A percentile compares a stretch with the other conserved stretches of the same genome.
Conservation (phyloP, 2,329 filamentous ascomycete genomes). For the Aspergillus glaucus region DNA sequence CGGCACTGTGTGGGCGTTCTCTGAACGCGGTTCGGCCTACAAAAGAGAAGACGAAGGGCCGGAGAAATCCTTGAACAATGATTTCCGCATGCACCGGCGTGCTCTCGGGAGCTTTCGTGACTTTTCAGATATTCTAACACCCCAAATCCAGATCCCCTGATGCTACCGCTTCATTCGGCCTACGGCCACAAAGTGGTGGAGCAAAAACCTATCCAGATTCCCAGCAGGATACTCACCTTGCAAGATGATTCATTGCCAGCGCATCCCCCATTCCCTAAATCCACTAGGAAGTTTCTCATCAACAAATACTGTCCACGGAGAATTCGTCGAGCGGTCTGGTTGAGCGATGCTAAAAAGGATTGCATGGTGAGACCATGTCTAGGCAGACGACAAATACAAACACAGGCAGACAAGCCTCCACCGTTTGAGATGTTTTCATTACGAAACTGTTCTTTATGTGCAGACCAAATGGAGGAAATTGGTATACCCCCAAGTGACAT, state of each 20-base stretch:
- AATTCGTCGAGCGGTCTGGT: too few species aligned
- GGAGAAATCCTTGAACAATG: constrained; percentile 21
- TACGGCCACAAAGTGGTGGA: constrained; percentile 22
- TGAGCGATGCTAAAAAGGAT: constrained; percentile 34
- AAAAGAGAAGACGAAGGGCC: constrained; percentile 31
- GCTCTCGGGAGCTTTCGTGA: too few species aligned
- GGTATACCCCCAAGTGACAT: constrained; percentile 4
- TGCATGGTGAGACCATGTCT: constrained; percentile 49
- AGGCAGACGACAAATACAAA: constrained; percentile 29
- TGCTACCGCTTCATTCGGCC: constrained; percentile 20
- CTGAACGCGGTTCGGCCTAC: constrained; percentile 14
- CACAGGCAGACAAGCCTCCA: constrained; percentile 6
- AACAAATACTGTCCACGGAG: constrained; percentile 26
- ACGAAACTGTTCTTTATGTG: constrained; percentile 45
- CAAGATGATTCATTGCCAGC: constrained; percentile 29
- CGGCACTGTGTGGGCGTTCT: constrained; percentile 27
- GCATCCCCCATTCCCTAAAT: constrained; percentile 27
- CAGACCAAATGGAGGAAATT: constrained; percentile 47
- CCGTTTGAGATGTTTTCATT: constrained; percentile 30
- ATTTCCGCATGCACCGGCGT: constrained; percentile 26
- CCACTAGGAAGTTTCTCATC: constrained; percentile 24
- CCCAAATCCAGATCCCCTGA: constrained; percentile 16
- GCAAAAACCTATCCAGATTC: constrained; percentile 17
- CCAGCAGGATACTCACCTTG: constrained; percentile 23
- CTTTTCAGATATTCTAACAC: too few species aligned